Conservation (phyloP, 345 rosid genomes). For the Citrus unshiu region DNA sequence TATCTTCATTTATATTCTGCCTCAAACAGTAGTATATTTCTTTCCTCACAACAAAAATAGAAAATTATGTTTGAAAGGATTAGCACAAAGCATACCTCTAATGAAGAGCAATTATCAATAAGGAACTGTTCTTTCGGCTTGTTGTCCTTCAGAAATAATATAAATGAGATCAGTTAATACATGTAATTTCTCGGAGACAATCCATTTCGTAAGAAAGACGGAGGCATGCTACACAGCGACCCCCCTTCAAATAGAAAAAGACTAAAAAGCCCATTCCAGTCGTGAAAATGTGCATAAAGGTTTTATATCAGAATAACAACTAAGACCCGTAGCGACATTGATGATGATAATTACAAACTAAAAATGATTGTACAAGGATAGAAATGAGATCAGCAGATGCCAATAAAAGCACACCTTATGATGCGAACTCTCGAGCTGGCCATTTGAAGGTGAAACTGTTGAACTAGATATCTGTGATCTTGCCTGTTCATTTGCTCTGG, state of each 20-base stretch:
- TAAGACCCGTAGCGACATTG: not conserved
- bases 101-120: slow-evolving; percentile 41
- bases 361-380: not conserved
- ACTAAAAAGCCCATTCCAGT: not conserved
- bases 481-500: slow-evolving; percentile 58
- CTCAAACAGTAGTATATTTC: slow-evolving; percentile 3
- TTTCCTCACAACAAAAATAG: not conserved
- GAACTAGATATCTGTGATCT: slow-evolving; percentile 50
- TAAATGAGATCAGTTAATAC: not conserved
- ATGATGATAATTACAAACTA: not conserved
- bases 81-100: slow-evolving; percentile 49
- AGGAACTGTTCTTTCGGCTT: slow-evolving; percentile 48
- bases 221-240: not conserved
- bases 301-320: not conserved
- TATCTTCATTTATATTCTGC: not conserved
- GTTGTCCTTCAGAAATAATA: slow-evolving; percentile 45
- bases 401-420: slow-evolving; percentile 51
- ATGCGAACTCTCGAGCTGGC: slow-evolving; percentile 57
- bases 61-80: not conserved
- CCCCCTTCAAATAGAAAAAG: too few species aligned
- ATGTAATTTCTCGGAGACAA: not conserved
- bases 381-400: not conserved
- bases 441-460: slow-evolving; percentile 48
- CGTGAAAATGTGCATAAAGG: not conserved
- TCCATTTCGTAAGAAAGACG: not conserved